Conservation (phyloP, 106 monocot genomes). For the Phalaenopsis equestris region DNA sequence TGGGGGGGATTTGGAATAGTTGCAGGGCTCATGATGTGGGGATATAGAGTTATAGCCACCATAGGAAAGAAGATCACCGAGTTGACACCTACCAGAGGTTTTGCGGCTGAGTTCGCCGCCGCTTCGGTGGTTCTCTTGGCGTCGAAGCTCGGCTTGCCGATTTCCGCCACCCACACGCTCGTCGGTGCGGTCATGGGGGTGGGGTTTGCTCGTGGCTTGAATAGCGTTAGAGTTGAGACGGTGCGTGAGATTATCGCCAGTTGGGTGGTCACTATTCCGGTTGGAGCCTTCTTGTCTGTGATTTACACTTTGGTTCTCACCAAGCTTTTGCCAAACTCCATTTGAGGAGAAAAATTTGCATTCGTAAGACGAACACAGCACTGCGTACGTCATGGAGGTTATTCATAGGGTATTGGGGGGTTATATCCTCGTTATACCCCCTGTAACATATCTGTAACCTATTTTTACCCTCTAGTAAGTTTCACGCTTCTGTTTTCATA, state of each 20-base stretch:
- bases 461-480: too few species aligned
- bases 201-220: constrained; percentile 85
- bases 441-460: too few species aligned
- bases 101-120: constrained; percentile 95
- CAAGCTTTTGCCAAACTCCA: constrained; percentile 33
- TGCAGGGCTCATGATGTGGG: constrained; percentile 97
- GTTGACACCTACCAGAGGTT: constrained; percentile 90
- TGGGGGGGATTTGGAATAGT: constrained; percentile 99
- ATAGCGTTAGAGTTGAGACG: constrained; percentile 73
- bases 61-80: constrained; percentile 97
- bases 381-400: too few species aligned
- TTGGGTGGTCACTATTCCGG: constrained; percentile 89
- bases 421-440: too few species aligned
- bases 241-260: constrained; percentile 80
- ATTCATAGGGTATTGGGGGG: too few species aligned
- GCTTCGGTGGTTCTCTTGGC: constrained; percentile 89
- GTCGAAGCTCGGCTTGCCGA: constrained; percentile 88
- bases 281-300: constrained; percentile 66
- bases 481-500: too few species aligned
- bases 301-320: constrained; percentile 67
- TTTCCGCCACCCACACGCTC: constrained; percentile 97
- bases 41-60: constrained; percentile 89
- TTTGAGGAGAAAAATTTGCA: constrained; percentile 4
- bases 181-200: constrained; percentile 98
- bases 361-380: too few species aligned